Evolutionary conservation across 495 filamentous ascomycete species (phyloP), one percentile per base, ranked within the genome.

Genomic region (Podospora pseudocomata): DNA sequence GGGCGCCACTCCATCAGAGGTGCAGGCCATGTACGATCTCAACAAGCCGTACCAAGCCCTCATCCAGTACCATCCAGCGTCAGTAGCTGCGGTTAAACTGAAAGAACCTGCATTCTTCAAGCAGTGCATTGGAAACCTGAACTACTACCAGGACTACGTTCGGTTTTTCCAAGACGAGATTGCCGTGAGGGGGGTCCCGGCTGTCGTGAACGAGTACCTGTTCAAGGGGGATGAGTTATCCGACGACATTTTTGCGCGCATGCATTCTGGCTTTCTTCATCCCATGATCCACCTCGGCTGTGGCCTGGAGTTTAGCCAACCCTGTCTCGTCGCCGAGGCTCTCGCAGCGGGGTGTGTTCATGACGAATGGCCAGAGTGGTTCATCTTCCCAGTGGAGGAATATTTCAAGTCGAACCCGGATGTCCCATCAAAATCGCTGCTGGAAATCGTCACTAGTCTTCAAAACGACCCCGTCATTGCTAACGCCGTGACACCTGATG

Each of bases 201-300:
- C 30, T 26, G 54, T 58, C 15, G 27, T 65, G 28, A 65, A 65
- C n/a, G 64, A 65, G 28, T 65, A 65, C 26, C 9, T 65, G 13
- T 58, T 65, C 53, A 59, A 65, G n/a, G 64, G 64, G 7, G 54
- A 58, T 19, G 64, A 58, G 1, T 55, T 26, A 11, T 53, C 67
- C 2, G 39, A 64, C 11, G 30, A 32, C 28, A 39, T 64, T 11
- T 28, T 62, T 56, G 44, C 13, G 16, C 18, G 55, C 54, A 53
- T 39, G 26, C 55, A 19, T 58, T 3, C 64, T 86, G 88, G 86
- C 20, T 84, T 91, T 68, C 71, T 91, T 3, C 90, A 93, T 71
- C 89, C 88, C 2, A 68, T 91, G 6, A 92, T 93, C 70, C 89
- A 91, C 67, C 80, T 92, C 4, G 88, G 88, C 0, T 91, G 90